Conservation (phyloP, 306 rosid genomes). For the Castanea crenata region DNA sequence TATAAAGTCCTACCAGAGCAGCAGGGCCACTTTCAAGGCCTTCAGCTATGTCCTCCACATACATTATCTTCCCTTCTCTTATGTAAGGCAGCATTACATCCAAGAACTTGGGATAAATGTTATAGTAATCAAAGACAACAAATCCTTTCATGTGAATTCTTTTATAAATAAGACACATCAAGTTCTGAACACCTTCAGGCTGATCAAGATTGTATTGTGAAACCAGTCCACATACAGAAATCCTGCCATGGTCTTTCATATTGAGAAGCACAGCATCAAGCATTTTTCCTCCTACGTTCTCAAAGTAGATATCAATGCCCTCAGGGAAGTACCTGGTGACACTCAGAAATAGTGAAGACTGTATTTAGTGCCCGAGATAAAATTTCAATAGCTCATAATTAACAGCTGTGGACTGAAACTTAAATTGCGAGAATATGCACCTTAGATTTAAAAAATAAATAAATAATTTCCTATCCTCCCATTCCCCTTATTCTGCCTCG, state of each 20-base stretch:
- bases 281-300: not conserved
- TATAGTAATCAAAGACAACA: not conserved
- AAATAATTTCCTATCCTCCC: too few species aligned
- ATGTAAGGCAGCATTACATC: not conserved
- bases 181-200: not conserved
- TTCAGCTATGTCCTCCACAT: slow-evolving; percentile 3
- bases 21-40: not conserved
- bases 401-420: too few species aligned
- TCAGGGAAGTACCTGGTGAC: not conserved
- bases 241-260: not conserved
- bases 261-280: not conserved
- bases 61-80: not conserved
- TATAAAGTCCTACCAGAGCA: not conserved
- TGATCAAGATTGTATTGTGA: not conserved
- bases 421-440: too few species aligned
- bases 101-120: not conserved
- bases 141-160: not conserved
- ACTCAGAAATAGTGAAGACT: not conserved
- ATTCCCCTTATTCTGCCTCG: too few species aligned
- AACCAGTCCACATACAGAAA: not conserved
- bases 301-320: slow-evolving; percentile 7
- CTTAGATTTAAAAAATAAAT: too few species aligned
- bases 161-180: not conserved
- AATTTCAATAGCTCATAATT: too few species aligned
- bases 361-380: too few species aligned